phyloP scores from a whole-genome alignment of 1,284 basidiomycete genomes.

The Puccinia horiana region DNA sequence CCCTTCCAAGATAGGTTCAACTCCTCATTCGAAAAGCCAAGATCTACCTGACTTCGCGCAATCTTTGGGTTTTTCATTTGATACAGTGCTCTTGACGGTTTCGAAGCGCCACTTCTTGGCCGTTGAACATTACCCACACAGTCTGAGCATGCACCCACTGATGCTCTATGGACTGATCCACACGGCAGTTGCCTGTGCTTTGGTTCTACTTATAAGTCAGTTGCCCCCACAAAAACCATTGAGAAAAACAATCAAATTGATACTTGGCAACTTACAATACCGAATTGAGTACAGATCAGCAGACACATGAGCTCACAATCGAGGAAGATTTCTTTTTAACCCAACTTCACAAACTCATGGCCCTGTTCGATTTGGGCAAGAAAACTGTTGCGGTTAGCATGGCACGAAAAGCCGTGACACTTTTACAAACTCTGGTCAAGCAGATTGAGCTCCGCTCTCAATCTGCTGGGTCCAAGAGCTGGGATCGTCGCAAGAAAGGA shows the following conservation, averaged over 20 bases:
- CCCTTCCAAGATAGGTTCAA: not conserved
- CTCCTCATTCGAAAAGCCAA: not conserved
- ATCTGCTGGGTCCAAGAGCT: not conserved
- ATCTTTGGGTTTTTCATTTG: not conserved
- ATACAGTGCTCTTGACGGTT: not conserved
- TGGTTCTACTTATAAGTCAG: slow-evolving; percentile 28
- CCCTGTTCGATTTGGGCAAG: slow-evolving; percentile 18
- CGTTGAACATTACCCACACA: not conserved
- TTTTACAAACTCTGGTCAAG: slow-evolving; percentile 16
- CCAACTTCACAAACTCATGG: slow-evolving; percentile 9
- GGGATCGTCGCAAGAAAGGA: slow-evolving; percentile 26
- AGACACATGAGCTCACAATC: slow-evolving; percentile 1
- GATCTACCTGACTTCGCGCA: no score
- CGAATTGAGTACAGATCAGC: slow-evolving; percentile 7
- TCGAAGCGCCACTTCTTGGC: slow-evolving; percentile 32
- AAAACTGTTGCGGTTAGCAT: slow-evolving; percentile 9
- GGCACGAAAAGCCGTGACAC: slow-evolving; percentile 7
- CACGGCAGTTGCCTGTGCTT: slow-evolving; percentile 34
- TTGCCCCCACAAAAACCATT: not conserved
- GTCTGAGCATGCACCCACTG: slow-evolving; percentile 33
- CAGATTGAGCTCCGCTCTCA: not conserved
- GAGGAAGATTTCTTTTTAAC: slow-evolving; percentile 24
- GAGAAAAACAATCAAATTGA: not conserved
- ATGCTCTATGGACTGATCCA: slow-evolving; percentile 29
- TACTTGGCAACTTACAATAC: not conserved